These are phyloP conservation scores for Clausena lansium DNA, from an alignment of 345 rosid species.

Conservation along the genomic window DNA sequence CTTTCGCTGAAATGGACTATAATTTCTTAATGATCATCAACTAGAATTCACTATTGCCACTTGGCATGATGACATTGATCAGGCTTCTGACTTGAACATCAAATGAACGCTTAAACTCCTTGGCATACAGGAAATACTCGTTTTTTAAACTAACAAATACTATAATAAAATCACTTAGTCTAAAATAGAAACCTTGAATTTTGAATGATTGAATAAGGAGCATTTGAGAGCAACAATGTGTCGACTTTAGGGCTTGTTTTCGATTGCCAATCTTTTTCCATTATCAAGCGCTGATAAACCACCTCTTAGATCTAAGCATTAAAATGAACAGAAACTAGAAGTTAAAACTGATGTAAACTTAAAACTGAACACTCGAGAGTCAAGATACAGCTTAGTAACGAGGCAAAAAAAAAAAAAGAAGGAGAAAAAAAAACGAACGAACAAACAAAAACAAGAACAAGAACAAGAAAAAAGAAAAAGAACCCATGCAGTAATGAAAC, in stretches of 20 bases:
- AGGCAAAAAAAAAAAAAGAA: not conserved
- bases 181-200: constrained; percentile 49
- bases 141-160: not conserved
- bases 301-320: constrained; percentile 42
- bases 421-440: no score
- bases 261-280: constrained; percentile 37
- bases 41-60: not conserved
- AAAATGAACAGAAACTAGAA: constrained; percentile 8
- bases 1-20: not conserved
- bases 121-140: not conserved
- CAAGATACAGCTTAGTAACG: not conserved
- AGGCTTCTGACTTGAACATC: not conserved
- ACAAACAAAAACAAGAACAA: not conserved
- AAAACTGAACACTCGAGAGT: constrained; percentile 2
- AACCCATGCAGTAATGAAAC: not conserved
- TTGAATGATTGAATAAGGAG: constrained; percentile 19
- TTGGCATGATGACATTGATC: not conserved
- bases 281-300: constrained; percentile 26
- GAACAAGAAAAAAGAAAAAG: no score
- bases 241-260: constrained; percentile 28
- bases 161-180: constrained; percentile 16
- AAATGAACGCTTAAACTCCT: not conserved
- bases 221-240: constrained; percentile 38
- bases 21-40: not conserved
- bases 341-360: not conserved